Evolutionary conservation across 2,329 filamentous ascomycete species (phyloP), one percentile per base, ranked within the genome.

Genomic region (Fusarium goolgardi): DNA sequence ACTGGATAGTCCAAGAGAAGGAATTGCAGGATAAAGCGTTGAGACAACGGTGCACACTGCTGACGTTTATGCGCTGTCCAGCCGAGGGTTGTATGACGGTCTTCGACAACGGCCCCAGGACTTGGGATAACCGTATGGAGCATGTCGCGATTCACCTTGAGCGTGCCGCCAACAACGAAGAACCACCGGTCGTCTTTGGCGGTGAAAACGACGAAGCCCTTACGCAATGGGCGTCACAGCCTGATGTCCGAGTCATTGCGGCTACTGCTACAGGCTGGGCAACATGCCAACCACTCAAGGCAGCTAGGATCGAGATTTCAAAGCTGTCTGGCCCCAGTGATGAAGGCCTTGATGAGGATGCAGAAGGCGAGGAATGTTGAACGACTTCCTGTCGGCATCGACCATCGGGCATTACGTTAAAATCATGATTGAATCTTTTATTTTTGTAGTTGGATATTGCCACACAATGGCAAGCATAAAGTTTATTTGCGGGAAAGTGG

Each of bases 101-200:
- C 1, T 97, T 96, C 73, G 76, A 81, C 73, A 76, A 81, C 8
- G 92, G 91, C 0, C 63, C 75, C 0, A 84, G 82, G 8, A 88
- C 88, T 13, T 97, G 94, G 94, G 91, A 96, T 60, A 85, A 90
- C 59, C 85, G 92, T 25, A 93, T 97, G 88, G 94, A 97, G 77
- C 94, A 97, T 78, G 87, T 97, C 4, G 93, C 92, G 0, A 85
- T 87, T 60, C 94, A 97, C 76, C 84, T 95, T 45, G 93, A 96
- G 46, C 65, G 55, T 35, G 81, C 79, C 1, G 80, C 73, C 20
- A 63, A 61, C 5, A 67, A 67, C 12, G 51, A 72, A 34, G 75
- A 76, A 63, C 59, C 67, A 2, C 52, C 57, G 1, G 76, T 83
- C 0, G 54, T 69, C 15, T 83, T 84, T 69, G 82, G 82, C 5